Conservation (phyloP, 1,284 basidiomycete species). For the Rhodotorula sp. region DNA sequence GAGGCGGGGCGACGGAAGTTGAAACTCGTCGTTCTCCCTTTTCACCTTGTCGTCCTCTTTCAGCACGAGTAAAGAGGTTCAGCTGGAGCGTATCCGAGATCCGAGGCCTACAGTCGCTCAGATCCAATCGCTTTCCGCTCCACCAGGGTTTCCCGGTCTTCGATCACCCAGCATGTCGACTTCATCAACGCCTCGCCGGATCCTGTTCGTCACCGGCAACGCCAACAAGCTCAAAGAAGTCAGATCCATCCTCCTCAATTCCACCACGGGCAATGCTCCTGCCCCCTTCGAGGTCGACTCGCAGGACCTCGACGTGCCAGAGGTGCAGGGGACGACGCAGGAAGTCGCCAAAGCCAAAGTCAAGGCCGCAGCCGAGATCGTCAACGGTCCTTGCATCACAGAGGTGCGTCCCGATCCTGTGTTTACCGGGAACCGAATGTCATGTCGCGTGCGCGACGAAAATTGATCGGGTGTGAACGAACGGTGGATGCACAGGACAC, state of each 20-base stretch:
- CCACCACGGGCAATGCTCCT: not conserved
- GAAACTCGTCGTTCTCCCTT: too few species aligned
- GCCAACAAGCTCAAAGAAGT: slow-evolving; percentile 91
- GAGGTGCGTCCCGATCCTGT: slow-evolving; percentile 53
- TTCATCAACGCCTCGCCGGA: slow-evolving; percentile 4
- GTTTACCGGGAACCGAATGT: not conserved
- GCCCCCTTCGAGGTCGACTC: slow-evolving; percentile 63
- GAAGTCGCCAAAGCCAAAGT: slow-evolving; percentile 91
- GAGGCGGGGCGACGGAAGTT: too few species aligned
- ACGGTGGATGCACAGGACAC: slow-evolving; percentile 61
- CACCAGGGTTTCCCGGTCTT: too few species aligned
- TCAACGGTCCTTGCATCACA: slow-evolving; percentile 82
- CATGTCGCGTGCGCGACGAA: not conserved
- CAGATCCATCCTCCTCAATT: slow-evolving; percentile 64
- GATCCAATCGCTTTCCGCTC: too few species aligned
- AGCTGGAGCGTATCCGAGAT: too few species aligned
- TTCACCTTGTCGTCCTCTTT: too few species aligned
- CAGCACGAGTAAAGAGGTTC: too few species aligned
- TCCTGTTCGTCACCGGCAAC: slow-evolving; percentile 74
- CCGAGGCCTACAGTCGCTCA: too few species aligned
- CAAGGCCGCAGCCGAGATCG: slow-evolving; percentile 73
- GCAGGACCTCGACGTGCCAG: slow-evolving; percentile 72
- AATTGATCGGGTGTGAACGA: not conserved
- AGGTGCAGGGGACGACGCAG: slow-evolving; percentile 87
- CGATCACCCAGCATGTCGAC: slow-evolving; percentile 1